Evolutionary conservation across 2,329 filamentous ascomycete genomes (phyloP).

Genomic region (Trichocomaceae sp.): DNA sequence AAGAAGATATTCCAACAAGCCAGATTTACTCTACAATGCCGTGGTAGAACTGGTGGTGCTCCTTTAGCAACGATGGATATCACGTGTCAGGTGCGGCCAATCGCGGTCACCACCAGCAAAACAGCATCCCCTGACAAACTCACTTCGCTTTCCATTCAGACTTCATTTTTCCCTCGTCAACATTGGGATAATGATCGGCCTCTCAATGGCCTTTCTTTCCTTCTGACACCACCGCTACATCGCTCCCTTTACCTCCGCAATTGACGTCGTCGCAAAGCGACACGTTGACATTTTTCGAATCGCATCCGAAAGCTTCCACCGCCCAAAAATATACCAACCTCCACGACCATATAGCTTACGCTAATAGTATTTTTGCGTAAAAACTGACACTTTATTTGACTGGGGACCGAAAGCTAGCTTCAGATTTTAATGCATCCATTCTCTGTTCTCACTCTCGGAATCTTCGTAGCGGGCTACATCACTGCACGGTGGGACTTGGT

Average conservation of each 20-base stretch:
- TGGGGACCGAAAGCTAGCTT: conserved; percentile 12
- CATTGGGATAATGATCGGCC: neutral
- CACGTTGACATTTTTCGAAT: neutral
- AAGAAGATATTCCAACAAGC: neutral
- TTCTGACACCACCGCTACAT: neutral
- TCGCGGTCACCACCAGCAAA: neutral
- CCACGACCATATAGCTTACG: neutral
- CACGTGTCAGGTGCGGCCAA: neutral
- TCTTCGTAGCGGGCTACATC: conserved; percentile 99
- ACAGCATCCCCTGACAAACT: neutral
- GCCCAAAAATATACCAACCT: neutral
- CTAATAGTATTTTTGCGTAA: neutral
- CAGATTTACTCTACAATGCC: neutral
- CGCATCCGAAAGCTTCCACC: neutral
- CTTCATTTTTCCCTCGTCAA: neutral
- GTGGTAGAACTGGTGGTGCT: too few species aligned
- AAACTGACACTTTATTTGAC: neutral
- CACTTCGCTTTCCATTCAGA: neutral
- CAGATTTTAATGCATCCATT: conserved; percentile 86
- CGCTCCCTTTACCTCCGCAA: neutral
- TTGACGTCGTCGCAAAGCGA: neutral
- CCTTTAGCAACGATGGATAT: neutral
- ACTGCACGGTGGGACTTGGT: conserved; percentile 98
- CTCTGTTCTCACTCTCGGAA: conserved; percentile 88
- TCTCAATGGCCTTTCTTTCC: neutral